Base-by-base conservation (phyloP, 331 rosid genomes). In the Acacia concinna region DNA sequence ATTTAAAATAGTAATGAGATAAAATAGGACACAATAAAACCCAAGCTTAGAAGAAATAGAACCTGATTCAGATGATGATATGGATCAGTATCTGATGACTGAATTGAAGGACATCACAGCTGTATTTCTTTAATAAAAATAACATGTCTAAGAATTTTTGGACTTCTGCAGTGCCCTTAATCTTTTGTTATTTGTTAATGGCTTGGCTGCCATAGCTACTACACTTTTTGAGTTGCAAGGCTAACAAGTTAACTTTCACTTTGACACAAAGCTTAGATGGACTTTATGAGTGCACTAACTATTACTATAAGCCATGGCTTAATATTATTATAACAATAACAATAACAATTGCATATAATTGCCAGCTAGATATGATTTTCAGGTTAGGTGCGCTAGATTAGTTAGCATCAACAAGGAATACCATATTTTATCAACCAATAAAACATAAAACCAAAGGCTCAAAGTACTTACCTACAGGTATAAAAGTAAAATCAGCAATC, bases 401-500 rank as follows among this genome's bases (percentile, higher is more conserved):
- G 43, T 23, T 14, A 65, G 44, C 30, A 34, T n/a, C 47, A 43
- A 34, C 41, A 76, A 66, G 47, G 75, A 66, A 31, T 30, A 34
- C 44, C 30, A 30, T 49, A 7, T 4, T 41, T 21, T 38, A 72
- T 76, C 14, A 32, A 57, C 21, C 23, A 64, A 32, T 25, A 34
- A 64, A 64, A 64, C 43, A 64, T 34, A 20, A 64, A 17, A 43
- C 21, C 18, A 74, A 62, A 54, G 43, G 60, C 40, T 46, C 49
- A 73, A 73, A 86, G 64, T 60, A 65, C 90, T 79, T 84, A 93
- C 99, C 99, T 23, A 49, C 86, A 65, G 99, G 98, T 59, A 96
- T 83, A 84, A 96, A 96, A 83, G 91, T 80, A 74, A 91, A 96
- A 87, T 93, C 96, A 62, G 99, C 85, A 85, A 96, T 89, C 80